Evolutionary conservation across 495 filamentous ascomycete species (phyloP).

Genomic region (Glutinoglossum americanum): DNA sequence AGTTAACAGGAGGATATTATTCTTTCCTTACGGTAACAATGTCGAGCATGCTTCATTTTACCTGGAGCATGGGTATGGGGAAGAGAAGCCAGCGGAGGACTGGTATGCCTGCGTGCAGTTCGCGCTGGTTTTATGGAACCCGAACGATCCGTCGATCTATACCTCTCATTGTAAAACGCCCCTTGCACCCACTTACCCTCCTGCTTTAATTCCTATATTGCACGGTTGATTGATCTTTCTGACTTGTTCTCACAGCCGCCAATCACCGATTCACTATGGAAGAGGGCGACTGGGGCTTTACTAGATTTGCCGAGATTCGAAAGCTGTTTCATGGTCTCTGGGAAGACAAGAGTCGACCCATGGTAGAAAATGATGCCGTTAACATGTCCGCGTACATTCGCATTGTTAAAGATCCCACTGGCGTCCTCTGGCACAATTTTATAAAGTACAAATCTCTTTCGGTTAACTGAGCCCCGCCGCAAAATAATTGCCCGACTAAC

Average conservation of each 20-base stretch:
- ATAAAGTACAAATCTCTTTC: slow-evolving; percentile 37
- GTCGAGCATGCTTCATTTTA: slow-evolving; percentile 86
- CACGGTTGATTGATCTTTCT: background rate
- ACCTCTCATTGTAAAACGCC: slow-evolving; percentile 32
- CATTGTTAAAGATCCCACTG: slow-evolving; percentile 88
- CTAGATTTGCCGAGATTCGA: slow-evolving; percentile 67
- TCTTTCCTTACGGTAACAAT: slow-evolving; percentile 89
- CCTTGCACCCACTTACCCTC: background rate
- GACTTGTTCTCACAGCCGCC: slow-evolving; percentile 17
- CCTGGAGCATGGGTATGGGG: slow-evolving; percentile 75
- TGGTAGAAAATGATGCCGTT: slow-evolving; percentile 71
- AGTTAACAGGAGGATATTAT: slow-evolving; percentile 59
- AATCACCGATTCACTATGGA: slow-evolving; percentile 88
- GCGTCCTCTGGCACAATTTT: slow-evolving; percentile 98
- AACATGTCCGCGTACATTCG: slow-evolving; percentile 86
- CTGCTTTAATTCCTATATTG: background rate
- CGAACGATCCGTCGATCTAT: slow-evolving; percentile 63
- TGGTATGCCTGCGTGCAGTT: slow-evolving; percentile 98
- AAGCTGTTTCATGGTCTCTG: slow-evolving; percentile 55
- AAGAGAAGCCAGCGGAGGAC: slow-evolving; percentile 47
- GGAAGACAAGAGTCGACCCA: slow-evolving; percentile 44
- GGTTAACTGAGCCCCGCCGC: slow-evolving; percentile 9
- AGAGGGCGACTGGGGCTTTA: slow-evolving; percentile 98
- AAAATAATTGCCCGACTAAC: background rate
- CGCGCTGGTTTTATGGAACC: slow-evolving; percentile 79